phyloP scores from a whole-genome alignment of 1,284 basidiomycete species.

The Puccinia polysora region DNA sequence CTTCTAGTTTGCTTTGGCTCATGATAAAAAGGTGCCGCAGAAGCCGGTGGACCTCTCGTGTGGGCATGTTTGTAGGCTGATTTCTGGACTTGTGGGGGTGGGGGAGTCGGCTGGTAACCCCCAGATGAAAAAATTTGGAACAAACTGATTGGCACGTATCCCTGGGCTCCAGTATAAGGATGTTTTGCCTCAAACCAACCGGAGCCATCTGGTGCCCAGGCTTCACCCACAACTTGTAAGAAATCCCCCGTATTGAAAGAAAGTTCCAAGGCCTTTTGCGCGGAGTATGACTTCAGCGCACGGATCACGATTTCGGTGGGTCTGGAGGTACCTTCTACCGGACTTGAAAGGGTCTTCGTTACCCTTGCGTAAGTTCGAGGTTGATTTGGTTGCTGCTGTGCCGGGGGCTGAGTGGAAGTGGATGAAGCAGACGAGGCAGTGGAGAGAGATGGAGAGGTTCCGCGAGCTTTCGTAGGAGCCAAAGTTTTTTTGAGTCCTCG shows the following conservation, averaged over 20 bases:
- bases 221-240: slow-evolving; percentile 85
- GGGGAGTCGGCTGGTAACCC: slow-evolving; percentile 47
- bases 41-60: too few relatives aligned
- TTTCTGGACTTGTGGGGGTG: slow-evolving; percentile 14
- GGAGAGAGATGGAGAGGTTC: slow-evolving; percentile 12
- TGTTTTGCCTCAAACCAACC: slow-evolving; percentile 58
- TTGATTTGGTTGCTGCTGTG: slow-evolving; percentile 6
- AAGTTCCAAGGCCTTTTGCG: slow-evolving; percentile 76
- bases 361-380: slow-evolving; percentile 47
- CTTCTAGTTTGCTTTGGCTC: slow-evolving; percentile 4
- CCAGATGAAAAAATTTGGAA: slow-evolving; percentile 63
- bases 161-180: slow-evolving; percentile 82
- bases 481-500: slow-evolving; percentile 17
- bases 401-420: not conserved
- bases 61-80: not conserved
- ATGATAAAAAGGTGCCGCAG: not conserved
- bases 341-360: slow-evolving; percentile 46
- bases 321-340: slow-evolving; percentile 51
- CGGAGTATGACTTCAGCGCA: slow-evolving; percentile 67
- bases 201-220: slow-evolving; percentile 56
- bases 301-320: slow-evolving; percentile 95
- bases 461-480: slow-evolving; percentile 13
- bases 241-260: slow-evolving; percentile 93
- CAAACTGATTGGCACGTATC: slow-evolving; percentile 67
- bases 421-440: slow-evolving; percentile 14